Evolutionary conservation across 371 early-diverging fungal genomes (phyloP).

Genomic region (Ordospora pajunii): DNA sequence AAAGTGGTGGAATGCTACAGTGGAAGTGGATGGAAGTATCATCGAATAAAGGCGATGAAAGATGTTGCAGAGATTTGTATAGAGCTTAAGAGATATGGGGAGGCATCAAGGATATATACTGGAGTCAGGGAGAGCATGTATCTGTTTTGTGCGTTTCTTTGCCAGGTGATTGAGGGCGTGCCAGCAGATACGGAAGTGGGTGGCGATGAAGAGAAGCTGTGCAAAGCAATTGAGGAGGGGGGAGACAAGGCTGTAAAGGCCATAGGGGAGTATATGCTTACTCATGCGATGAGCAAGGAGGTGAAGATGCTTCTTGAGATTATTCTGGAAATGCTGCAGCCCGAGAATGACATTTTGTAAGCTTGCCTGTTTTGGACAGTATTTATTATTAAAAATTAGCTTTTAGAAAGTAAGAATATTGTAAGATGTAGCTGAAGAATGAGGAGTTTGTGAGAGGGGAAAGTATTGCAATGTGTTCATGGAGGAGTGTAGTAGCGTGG

Average conservation of each 20-base stretch:
- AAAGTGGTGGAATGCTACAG: slow-evolving; percentile 22
- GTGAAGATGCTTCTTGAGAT: not conserved
- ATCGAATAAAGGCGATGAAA: slow-evolving; percentile 4
- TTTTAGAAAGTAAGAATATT: not conserved
- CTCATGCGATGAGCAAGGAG: slow-evolving; percentile 10
- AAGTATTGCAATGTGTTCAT: too few species aligned
- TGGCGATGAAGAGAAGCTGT: slow-evolving; percentile 7
- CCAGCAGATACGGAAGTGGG: slow-evolving; percentile 2
- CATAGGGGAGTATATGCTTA: slow-evolving; percentile 17
- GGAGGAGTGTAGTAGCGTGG: too few species aligned
- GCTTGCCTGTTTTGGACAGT: too few species aligned
- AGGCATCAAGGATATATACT: not conserved
- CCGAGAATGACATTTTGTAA: slow-evolving; percentile 33
- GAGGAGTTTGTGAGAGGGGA: not conserved
- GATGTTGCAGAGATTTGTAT: not conserved
- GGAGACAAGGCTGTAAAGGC: not conserved
- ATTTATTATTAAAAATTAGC: too few species aligned
- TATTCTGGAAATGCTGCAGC: not conserved
- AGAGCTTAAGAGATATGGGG: slow-evolving; percentile 10
- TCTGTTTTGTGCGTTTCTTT: slow-evolving; percentile 11
- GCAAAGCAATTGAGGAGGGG: not conserved
- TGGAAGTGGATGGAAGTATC: slow-evolving; percentile 13
- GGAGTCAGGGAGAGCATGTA: slow-evolving; percentile 2
- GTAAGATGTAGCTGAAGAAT: not conserved
- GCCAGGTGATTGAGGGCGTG: not conserved